phyloP scores from a whole-genome alignment of 2,329 filamentous ascomycete genomes.

The Cadophora gregata region DNA sequence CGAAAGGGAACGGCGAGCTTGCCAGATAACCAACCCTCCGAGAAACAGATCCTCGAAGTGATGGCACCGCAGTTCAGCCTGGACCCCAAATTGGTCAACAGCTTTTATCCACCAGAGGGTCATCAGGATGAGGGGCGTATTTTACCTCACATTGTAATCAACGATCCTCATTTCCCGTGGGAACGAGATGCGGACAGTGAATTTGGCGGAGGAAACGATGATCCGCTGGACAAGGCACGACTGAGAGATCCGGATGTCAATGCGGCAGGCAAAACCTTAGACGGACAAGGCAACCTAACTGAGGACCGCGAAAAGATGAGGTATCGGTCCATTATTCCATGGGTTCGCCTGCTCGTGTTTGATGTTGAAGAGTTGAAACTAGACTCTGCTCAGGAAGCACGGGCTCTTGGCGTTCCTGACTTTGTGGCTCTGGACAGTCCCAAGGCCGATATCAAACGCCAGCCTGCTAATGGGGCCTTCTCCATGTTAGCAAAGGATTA shows the following conservation, averaged over 20 bases:
- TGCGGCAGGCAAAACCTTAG: not conserved
- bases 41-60: conserved; percentile 19
- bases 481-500: not conserved
- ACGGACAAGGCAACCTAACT: not conserved
- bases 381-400: not conserved
- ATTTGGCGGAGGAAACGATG: not conserved
- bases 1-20: not conserved
- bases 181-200: conserved; percentile 22
- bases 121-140: conserved; percentile 44
- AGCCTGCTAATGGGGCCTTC: not conserved
- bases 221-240: conserved; percentile 30
- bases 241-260: not conserved
- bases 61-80: conserved; percentile 21
- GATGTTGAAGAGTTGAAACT: conserved; percentile 46
- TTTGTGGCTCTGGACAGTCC: not conserved
- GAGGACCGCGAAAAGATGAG: not conserved
- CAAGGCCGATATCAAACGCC: not conserved
- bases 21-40: not conserved
- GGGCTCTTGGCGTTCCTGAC: not conserved
- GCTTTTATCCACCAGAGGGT: conserved; percentile 49
- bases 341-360: conserved; percentile 38
- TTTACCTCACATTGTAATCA: conserved; percentile 53
- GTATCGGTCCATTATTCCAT: not conserved
- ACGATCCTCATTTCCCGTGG: conserved; percentile 53
- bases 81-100: conserved; percentile 20